Percentiles rank a stretch among this genome's conserved stretches.
phyloP scores from a whole-genome alignment of 441 rosid species.

The California macrophylla region DNA sequence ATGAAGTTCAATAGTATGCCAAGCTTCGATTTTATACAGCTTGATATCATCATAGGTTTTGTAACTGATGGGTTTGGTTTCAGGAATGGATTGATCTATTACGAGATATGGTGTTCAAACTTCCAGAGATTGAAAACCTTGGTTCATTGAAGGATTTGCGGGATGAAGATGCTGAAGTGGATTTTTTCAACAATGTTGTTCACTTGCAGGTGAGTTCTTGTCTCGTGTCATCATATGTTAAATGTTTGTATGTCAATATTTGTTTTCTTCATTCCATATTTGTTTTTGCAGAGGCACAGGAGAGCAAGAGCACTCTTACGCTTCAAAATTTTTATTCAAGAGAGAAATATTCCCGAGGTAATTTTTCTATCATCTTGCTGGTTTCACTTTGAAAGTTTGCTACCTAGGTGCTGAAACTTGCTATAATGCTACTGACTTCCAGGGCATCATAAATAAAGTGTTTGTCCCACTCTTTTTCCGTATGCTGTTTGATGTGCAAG shows the following conservation, averaged over 20 bases:
- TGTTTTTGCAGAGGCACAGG: conserved; percentile 60
- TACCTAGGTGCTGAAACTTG: conserved; percentile 21
- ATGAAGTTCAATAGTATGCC: background rate
- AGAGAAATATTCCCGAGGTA: conserved; percentile 51
- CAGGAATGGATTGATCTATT: conserved; percentile 92
- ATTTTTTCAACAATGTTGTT: conserved; percentile 69
- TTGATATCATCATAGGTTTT: conserved; percentile 6
- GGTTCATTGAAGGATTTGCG: conserved; percentile 51
- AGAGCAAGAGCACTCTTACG: conserved; percentile 65
- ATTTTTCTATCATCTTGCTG: conserved; percentile 10
- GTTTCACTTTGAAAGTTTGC: conserved; percentile 11
- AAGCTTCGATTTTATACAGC: background rate
- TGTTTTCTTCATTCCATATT: conserved; percentile 3
- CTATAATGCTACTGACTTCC: conserved; percentile 25
- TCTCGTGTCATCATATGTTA: background rate
- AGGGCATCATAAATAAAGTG: conserved; percentile 68
- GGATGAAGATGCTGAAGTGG: conserved; percentile 76
- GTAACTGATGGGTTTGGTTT: conserved; percentile 16
- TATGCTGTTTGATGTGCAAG: conserved; percentile 70
- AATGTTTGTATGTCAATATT: background rate
- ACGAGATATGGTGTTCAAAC: conserved; percentile 67
- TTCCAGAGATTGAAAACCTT: conserved; percentile 56
- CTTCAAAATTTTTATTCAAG: conserved; percentile 43
- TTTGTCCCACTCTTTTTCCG: conserved; percentile 76
- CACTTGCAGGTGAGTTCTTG: conserved; percentile 62